Conservation (phyloP, 805 yeast species). For the Ogataea naganishii region DNA sequence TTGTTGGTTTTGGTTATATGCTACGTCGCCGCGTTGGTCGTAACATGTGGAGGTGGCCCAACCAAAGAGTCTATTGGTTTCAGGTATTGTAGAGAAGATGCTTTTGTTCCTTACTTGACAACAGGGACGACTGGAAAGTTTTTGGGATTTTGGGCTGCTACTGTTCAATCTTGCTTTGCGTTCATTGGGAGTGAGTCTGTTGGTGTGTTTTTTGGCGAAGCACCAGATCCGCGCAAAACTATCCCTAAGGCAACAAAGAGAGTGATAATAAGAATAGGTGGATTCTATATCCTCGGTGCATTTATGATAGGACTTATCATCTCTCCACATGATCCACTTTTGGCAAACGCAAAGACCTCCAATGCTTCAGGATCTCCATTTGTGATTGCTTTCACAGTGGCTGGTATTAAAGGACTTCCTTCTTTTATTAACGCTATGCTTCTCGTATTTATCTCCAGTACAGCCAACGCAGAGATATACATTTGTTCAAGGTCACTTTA, state of each 20-base stretch:
- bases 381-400: slow-evolving; percentile 64
- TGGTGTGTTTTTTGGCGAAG: slow-evolving; percentile 36
- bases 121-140: slow-evolving; percentile 30
- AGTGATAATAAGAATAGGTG: slow-evolving; percentile 32
- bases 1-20: slow-evolving; percentile 40
- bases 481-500: slow-evolving; percentile 57
- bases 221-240: slow-evolving; percentile 30
- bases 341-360: slow-evolving; percentile 43
- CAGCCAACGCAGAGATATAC: slow-evolving; percentile 73
- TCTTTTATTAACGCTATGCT: slow-evolving; percentile 69
- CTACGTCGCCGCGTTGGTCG: slow-evolving; percentile 38
- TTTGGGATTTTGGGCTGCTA: slow-evolving; percentile 33
- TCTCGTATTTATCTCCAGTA: slow-evolving; percentile 64
- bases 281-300: slow-evolving; percentile 37
- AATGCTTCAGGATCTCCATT: slow-evolving; percentile 76
- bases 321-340: slow-evolving; percentile 25
- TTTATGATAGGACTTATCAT: slow-evolving; percentile 30
- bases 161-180: slow-evolving; percentile 29
- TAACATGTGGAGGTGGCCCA: slow-evolving; percentile 50
- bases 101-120: slow-evolving; percentile 28
- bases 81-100: slow-evolving; percentile 48
- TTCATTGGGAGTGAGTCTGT: slow-evolving; percentile 37
- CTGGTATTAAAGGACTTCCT: slow-evolving; percentile 58
- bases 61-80: slow-evolving; percentile 42
- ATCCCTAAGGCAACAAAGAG: slow-evolving; percentile 33